Evolutionary conservation across 192 early-diverging fungal species (phyloP).

Genomic region (Globomyces pollinis-pini): DNA sequence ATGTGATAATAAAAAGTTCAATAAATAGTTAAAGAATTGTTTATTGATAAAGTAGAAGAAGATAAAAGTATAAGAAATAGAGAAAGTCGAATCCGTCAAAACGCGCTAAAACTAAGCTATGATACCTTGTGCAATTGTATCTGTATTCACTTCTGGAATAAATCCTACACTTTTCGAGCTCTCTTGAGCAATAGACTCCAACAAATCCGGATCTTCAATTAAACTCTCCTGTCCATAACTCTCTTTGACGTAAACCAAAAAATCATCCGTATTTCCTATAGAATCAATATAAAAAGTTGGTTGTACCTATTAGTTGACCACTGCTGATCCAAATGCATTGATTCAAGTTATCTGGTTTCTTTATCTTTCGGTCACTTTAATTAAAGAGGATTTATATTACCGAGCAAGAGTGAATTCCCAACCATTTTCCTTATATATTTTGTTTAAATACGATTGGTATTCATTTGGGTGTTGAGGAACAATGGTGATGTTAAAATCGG

Average conservation of each 20-base stretch:
- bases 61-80: too few relatives aligned
- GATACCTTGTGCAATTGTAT: too few relatives aligned
- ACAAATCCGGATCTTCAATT: background rate
- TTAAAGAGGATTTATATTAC: too few relatives aligned
- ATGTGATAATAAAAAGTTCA: too few relatives aligned
- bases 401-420: background rate
- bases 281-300: too few relatives aligned
- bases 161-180: too few relatives aligned
- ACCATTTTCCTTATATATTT: background rate
- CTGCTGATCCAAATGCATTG: background rate
- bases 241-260: background rate
- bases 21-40: too few relatives aligned
- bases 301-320: background rate
- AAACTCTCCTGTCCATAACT: background rate
- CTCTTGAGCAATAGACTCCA: background rate
- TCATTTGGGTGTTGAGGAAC: background rate
- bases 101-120: too few relatives aligned
- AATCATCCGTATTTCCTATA: background rate
- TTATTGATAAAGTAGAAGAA: too few relatives aligned
- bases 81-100: too few relatives aligned
- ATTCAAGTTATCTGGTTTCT: background rate
- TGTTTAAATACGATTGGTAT: background rate
- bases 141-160: too few relatives aligned
- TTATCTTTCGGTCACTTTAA: background rate
- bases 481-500: slow-evolving; percentile 8